phyloP scores from a whole-genome alignment of 1,284 basidiomycete species.

The Bondarzewia mesenterica region DNA sequence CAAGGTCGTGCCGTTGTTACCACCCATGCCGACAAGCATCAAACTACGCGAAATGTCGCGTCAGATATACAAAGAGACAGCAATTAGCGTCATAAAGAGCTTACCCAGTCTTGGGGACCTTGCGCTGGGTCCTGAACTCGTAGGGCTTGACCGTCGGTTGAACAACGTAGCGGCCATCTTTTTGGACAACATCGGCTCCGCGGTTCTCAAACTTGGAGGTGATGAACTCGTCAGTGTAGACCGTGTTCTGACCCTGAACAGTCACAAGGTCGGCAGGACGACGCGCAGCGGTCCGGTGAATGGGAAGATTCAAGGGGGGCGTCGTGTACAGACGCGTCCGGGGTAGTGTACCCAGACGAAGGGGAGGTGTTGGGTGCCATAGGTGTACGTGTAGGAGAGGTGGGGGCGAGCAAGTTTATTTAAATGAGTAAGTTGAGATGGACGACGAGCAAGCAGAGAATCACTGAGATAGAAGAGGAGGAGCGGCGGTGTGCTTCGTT shows the following conservation, averaged over 20 bases:
- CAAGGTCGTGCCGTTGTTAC: conserved; percentile 96
- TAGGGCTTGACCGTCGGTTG: conserved; percentile 72
- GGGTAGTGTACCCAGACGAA: conserved; percentile 55
- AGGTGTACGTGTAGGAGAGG: conserved; percentile 4
- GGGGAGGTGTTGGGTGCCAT: conserved; percentile 47
- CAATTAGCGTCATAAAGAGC: conserved; percentile 27
- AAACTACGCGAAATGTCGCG: conserved; percentile 43
- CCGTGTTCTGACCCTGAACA: conserved; percentile 79
- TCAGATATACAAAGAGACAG: conserved; percentile 8
- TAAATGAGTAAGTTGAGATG: conserved; percentile 10
- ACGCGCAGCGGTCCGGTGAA: conserved; percentile 84
- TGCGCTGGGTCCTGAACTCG: conserved; percentile 89
- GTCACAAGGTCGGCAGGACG: conserved; percentile 63
- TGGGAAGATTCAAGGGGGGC: conserved; percentile 39
- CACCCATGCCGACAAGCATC: conserved; percentile 95
- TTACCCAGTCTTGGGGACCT: conserved; percentile 89
- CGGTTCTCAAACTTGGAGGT: conserved; percentile 81
- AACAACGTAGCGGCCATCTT: conserved; percentile 66
- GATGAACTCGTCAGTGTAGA: conserved; percentile 78
- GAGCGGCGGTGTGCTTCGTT: conserved; percentile 60
- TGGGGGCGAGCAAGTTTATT: conserved; percentile 4
- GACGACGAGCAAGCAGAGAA: conserved; percentile 20
- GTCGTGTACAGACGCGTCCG: conserved; percentile 59
- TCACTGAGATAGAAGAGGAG: conserved; percentile 49
- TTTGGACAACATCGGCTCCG: conserved; percentile 65